These are phyloP conservation scores for Allium fistulosum DNA, from an alignment of 106 monocot species.

Conservation along the genomic window DNA sequence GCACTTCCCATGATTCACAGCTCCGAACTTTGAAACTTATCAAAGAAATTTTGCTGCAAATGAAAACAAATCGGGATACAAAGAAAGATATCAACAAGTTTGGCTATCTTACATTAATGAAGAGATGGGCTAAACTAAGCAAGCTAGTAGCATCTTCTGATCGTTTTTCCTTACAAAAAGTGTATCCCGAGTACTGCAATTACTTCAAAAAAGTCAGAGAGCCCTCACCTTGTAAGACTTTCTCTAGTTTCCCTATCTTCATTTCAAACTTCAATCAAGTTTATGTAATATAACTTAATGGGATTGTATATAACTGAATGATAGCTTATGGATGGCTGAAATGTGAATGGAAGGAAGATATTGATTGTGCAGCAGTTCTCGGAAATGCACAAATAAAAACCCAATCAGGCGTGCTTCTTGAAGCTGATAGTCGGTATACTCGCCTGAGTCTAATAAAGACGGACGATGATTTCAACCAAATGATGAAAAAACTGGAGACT, in stretches of 20 bases:
- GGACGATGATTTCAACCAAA: background rate
- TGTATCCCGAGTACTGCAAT: constrained; percentile 44
- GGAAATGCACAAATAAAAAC: constrained; percentile 37
- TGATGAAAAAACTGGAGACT: constrained; percentile 16
- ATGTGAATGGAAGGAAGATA: constrained; percentile 39
- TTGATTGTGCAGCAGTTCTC: constrained; percentile 46
- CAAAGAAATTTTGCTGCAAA: constrained; percentile 43
- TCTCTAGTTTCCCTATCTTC: constrained; percentile 22
- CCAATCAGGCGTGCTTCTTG: constrained; percentile 17
- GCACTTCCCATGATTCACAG: constrained; percentile 60
- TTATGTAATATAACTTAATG: background rate
- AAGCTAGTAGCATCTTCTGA: constrained; percentile 35
- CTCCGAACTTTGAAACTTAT: constrained; percentile 48
- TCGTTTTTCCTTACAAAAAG: constrained; percentile 57
- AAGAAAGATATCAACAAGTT: constrained; percentile 56
- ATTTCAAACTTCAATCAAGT: background rate
- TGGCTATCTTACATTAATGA: constrained; percentile 22
- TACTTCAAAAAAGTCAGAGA: constrained; percentile 20
- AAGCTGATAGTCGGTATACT: constrained; percentile 22
- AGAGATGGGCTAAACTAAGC: constrained; percentile 46
- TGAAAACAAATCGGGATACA: background rate
- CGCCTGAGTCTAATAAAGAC: constrained; percentile 50
- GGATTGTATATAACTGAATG: constrained; percentile 35
- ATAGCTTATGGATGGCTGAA: constrained; percentile 35
- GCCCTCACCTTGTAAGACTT: constrained; percentile 31